phyloP scores from a whole-genome alignment of 2,329 filamentous ascomycete species.

The Colletotrichum somersetense region DNA sequence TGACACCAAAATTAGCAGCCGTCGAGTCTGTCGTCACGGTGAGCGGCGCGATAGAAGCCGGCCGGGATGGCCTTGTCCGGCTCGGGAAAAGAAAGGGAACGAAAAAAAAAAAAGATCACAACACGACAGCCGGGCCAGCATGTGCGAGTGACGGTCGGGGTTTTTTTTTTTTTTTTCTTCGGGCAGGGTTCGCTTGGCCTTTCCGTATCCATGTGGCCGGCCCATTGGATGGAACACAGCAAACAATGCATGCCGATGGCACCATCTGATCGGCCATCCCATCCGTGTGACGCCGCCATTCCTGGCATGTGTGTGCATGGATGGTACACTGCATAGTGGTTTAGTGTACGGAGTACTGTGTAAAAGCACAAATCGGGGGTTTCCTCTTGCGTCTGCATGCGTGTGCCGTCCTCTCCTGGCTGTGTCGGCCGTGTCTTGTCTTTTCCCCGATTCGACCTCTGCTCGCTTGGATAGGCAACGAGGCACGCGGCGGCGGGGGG shows the following conservation, averaged over 20 bases:
- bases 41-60: constrained; percentile 18
- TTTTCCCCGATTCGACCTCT: constrained; percentile 25
- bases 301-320: constrained; percentile 25
- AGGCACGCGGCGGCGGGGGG: constrained; percentile 13
- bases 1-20: constrained; percentile 36
- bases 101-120: neutral
- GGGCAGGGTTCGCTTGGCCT: constrained; percentile 4
- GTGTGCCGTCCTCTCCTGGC: too few relatives aligned
- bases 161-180: neutral
- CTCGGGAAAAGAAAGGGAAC: constrained; percentile 8
- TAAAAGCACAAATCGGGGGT: too few relatives aligned
- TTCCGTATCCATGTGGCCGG: constrained; percentile 22
- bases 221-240: constrained; percentile 23
- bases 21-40: constrained; percentile 35
- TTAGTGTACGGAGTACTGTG: too few relatives aligned
- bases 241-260: constrained; percentile 29
- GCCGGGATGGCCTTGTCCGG: constrained; percentile 31
- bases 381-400: constrained; percentile 2
- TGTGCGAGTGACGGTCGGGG: constrained; percentile 12
- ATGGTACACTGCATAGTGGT: neutral
- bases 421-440: neutral
- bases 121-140: constrained; percentile 12
- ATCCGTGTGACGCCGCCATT: constrained; percentile 35
- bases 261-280: constrained; percentile 40
- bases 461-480: constrained; percentile 29